These are phyloP conservation scores for Diaporthe citri DNA, from an alignment of 2,329 filamentous ascomycete genomes.

Conservation along the genomic window DNA sequence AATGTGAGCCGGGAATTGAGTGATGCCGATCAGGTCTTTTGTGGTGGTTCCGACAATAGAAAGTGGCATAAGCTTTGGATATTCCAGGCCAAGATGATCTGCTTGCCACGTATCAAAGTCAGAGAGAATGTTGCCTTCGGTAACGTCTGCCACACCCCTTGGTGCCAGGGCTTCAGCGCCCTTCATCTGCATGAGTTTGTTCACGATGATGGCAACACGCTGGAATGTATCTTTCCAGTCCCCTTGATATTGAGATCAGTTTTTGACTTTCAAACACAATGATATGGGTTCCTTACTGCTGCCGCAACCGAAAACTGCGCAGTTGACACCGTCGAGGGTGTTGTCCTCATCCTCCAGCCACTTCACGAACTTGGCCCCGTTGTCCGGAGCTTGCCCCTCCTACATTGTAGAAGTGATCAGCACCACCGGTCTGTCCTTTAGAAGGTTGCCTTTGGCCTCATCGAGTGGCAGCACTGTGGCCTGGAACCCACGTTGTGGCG, in stretches of 20 bases:
- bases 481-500: constrained; percentile 60
- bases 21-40: not conserved
- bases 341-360: constrained; percentile 62
- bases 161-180: constrained; percentile 59
- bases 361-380: constrained; percentile 65
- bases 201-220: constrained; percentile 61
- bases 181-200: constrained; percentile 55
- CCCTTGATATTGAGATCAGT: not conserved
- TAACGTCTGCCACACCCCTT: constrained; percentile 61
- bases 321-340: constrained; percentile 60
- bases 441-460: constrained; percentile 61
- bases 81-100: constrained; percentile 16
- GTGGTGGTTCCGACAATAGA: not conserved
- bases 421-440: constrained; percentile 58
- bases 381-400: constrained; percentile 67
- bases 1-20: too few relatives aligned
- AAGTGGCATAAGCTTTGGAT: not conserved
- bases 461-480: constrained; percentile 61
- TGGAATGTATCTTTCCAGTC: constrained; percentile 62
- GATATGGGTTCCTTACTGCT: constrained; percentile 40
- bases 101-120: constrained; percentile 62
- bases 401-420: constrained; percentile 69
- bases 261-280: fast-evolving
- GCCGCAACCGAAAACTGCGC: constrained; percentile 69
- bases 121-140: constrained; percentile 61